Evolutionary conservation across 345 rosid genomes (phyloP).

Genomic region (Ceriops zippeliana): DNA sequence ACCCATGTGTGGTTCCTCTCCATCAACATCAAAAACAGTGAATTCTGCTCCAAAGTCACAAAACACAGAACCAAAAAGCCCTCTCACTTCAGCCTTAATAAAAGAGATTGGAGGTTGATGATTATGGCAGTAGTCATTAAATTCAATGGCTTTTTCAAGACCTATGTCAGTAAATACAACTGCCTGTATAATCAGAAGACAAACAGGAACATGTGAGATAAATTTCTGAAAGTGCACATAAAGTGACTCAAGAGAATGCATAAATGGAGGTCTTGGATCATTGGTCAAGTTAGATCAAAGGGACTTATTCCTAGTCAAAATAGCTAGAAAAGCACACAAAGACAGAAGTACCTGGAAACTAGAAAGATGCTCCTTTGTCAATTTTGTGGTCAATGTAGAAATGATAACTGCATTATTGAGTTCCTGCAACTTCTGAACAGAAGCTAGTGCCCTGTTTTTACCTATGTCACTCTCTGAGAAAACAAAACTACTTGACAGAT

Average conservation of each 20-base stretch:
- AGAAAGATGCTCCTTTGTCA: slow-evolving; percentile 75
- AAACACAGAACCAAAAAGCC: slow-evolving; percentile 91
- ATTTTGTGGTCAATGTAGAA: slow-evolving; percentile 59
- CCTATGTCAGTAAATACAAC: slow-evolving; percentile 84
- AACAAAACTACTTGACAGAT: slow-evolving; percentile 79
- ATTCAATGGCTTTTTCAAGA: slow-evolving; percentile 71
- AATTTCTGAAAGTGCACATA: neutral
- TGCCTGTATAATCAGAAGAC: slow-evolving; percentile 49
- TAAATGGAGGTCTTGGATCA: neutral
- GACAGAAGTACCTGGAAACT: slow-evolving; percentile 61
- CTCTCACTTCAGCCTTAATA: slow-evolving; percentile 90
- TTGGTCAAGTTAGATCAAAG: too few relatives aligned
- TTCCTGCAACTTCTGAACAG: slow-evolving; percentile 92
- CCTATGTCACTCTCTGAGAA: slow-evolving; percentile 83
- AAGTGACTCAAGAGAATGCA: neutral
- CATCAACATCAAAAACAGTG: slow-evolving; percentile 88
- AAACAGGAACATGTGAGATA: neutral
- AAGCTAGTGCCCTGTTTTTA: slow-evolving; percentile 90
- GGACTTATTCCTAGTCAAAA: neutral
- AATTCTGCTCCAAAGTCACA: slow-evolving; percentile 97
- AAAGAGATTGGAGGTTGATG: slow-evolving; percentile 90
- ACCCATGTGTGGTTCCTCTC: slow-evolving; percentile 93
- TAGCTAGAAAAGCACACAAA: neutral
- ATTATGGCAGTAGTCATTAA: slow-evolving; percentile 76
- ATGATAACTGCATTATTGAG: slow-evolving; percentile 83